Base-by-base conservation (phyloP, 1,284 basidiomycete genomes). In the Salmacisia buchloeana region DNA sequence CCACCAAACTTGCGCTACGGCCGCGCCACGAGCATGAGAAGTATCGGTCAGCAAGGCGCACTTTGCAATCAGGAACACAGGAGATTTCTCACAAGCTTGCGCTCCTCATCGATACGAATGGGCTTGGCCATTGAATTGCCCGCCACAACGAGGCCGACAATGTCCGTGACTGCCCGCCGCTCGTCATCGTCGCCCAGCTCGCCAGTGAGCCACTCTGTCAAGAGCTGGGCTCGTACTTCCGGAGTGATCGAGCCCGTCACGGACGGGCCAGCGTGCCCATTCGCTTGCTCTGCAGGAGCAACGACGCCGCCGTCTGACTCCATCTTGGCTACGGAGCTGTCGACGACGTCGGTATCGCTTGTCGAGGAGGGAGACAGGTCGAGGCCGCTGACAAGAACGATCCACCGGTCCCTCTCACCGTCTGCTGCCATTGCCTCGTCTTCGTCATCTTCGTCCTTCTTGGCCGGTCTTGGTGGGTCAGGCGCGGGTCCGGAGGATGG, bases 351-450 rank as follows among this genome's bases (percentile, higher is more conserved):
- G 4, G 34, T 38, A 15, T 60, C 38, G 33, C 33, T 35, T 18
- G 59, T 60, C 18, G 59, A 60, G 12, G 43, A 46, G 12, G 43
- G 43, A 25, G 54, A 52, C 18, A 57, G 36, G 12, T 56, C 61
- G 5, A 97, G 83, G 0, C 94, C 93, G n/a, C 91, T 93, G 2
- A 90, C 83, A 1, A 91, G 74, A 2, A 89, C 93, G 38, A 96
- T 83, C 87, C 90, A 94, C 85, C 86, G 86, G n/a, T 77, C 61
- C 18, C 31, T 59, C n/a, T 41, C 56, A 4, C 70, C 57, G 69
- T 67, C 59, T 35, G 63, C 54, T 18, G 54, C 66, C 68, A 69
- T 64, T 25, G 69, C 63, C 41, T 71, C 59, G 41, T 77, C 69
- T 29, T 61, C 34, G 59, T 67, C 65, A 23, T 59, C 54, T 12